Conservation (phyloP, 352 stramenopile species). For the Phytopythium aichiense region DNA sequence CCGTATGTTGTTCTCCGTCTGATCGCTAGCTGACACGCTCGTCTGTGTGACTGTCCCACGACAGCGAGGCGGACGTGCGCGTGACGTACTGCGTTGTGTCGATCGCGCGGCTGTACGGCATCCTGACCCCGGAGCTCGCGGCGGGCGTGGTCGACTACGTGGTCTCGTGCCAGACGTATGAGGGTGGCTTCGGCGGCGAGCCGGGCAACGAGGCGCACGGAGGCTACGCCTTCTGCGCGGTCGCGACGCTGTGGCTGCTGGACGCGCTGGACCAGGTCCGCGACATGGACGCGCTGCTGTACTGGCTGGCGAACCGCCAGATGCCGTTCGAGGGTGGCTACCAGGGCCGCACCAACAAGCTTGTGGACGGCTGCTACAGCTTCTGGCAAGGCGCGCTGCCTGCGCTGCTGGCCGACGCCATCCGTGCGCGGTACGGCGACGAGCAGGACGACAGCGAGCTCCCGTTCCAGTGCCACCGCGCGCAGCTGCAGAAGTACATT, state of each 20-base stretch:
- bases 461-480: slow-evolving; percentile 66
- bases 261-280: slow-evolving; percentile 48
- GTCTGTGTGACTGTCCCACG: neutral
- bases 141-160: slow-evolving; percentile 78
- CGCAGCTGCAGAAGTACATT: slow-evolving; percentile 90
- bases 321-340: slow-evolving; percentile 92
- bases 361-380: slow-evolving; percentile 99
- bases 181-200: slow-evolving; percentile 94
- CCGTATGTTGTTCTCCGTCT: neutral
- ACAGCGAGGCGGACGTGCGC: slow-evolving; percentile 93
- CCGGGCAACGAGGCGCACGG: slow-evolving; percentile 96
- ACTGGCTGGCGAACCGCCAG: slow-evolving; percentile 93
- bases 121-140: slow-evolving; percentile 88
- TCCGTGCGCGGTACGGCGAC: slow-evolving; percentile 30
- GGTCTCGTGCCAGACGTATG: slow-evolving; percentile 95
- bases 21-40: neutral
- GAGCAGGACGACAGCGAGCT: slow-evolving; percentile 11
- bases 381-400: slow-evolving; percentile 97
- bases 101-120: slow-evolving; percentile 91
- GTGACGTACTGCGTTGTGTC: slow-evolving; percentile 97
- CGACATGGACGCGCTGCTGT: slow-evolving; percentile 51
- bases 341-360: slow-evolving; percentile 97
- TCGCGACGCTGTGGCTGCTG: slow-evolving; percentile 93
- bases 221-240: slow-evolving; percentile 97
- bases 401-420: slow-evolving; percentile 63